Base-by-base conservation (phyloP, 768 basidiomycete genomes). In the Leccinum barrowsii region DNA sequence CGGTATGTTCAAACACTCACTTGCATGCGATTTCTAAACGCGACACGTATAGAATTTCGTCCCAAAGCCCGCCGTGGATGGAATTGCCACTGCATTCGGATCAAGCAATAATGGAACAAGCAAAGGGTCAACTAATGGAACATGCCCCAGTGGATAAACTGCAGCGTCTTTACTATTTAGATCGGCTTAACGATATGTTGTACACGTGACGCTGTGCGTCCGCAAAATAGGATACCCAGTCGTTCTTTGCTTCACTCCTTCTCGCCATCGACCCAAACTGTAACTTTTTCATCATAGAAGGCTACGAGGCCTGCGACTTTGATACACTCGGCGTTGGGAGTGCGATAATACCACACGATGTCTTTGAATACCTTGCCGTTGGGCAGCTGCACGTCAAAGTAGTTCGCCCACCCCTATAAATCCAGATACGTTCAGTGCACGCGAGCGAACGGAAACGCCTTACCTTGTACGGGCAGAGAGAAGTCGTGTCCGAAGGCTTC, bases 271-370 rank as follows among this genome's bases (percentile, higher is more conserved):
- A 88, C 66, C 74, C 78, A 88, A 12, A 87, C 79, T 54, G 86
- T 84, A 26, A 87, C 80, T 59, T 83, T 85, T 63, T 89, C 85
- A 54, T 88, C 85, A 60, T 84, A 85, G 67, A 86, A 87, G 0
- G 84, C 80, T 7, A 83, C 70, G 57, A 78, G 77, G 17, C 84
- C 84, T 52, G 69, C 74, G 49, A 87, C 78, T 21, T 70, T 74
- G 3, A 76, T 72, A 42, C 81, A 81, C 59, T 86, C 86, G 0
- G 73, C 71, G 13, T 72, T 77, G 0, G 85, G 79, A 40, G 77
- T 76, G 26, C 77, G 80, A 69, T 88, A 87, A 77, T 79, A 86
- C 86, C 87, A 88, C 15, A 84, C 80, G 5, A 86, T 68, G 55
- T 85, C 77, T 30, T 82, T 73, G 40, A 76, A 65, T 15, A 68